These are phyloP conservation scores for Aspergillus luchuensis DNA, from an alignment of 2,329 filamentous ascomycete species.

Conservation along the genomic window DNA sequence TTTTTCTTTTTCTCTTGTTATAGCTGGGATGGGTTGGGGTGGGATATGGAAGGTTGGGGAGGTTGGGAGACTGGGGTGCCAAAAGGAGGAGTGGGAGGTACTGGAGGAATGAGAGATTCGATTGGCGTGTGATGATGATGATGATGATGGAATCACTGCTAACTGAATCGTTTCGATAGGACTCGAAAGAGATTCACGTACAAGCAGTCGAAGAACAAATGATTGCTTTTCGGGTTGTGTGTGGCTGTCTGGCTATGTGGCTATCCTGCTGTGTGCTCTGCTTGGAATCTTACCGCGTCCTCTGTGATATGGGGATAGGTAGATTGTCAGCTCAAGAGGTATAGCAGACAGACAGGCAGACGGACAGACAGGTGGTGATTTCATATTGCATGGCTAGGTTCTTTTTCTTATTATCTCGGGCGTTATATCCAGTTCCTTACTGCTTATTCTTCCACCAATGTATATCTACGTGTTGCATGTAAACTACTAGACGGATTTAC, in stretches of 20 bases:
- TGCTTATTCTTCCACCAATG: too few relatives aligned
- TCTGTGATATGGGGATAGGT: too few relatives aligned
- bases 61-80: not conserved
- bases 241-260: not conserved
- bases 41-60: not conserved
- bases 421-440: too few relatives aligned
- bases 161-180: conserved; percentile 40
- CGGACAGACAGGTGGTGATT: too few relatives aligned
- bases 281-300: too few relatives aligned
- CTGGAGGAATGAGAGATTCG: not conserved
- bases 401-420: too few relatives aligned
- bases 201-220: conserved; percentile 72
- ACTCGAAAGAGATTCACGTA: conserved; percentile 69
- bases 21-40: not conserved
- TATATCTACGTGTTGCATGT: too few relatives aligned
- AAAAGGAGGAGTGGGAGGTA: not conserved
- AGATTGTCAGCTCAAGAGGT: not conserved
- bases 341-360: too few relatives aligned
- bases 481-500: too few relatives aligned
- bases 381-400: too few relatives aligned
- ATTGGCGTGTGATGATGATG: not conserved
- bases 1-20: not conserved
- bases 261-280: too few relatives aligned
- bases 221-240: not conserved
- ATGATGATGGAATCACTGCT: not conserved